A percentile compares a stretch with the other conserved stretches of the same genome.
Evolutionary conservation across 768 basidiomycete genomes (phyloP).

Genomic region (Mycena rosella): DNA sequence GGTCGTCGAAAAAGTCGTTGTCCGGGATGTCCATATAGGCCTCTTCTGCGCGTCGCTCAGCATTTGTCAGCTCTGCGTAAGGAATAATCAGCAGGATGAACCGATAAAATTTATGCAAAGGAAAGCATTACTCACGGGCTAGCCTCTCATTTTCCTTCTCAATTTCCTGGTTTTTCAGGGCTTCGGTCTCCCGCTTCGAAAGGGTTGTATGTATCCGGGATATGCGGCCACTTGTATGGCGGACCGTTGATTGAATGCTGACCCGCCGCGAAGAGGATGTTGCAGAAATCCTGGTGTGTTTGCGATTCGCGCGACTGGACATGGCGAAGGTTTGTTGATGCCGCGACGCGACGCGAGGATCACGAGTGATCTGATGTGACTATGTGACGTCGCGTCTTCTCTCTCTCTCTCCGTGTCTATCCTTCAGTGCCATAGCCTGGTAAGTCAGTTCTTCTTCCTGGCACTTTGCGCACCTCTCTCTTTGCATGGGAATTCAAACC

Average conservation of each 20-base stretch:
- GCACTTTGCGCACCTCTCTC: too few species aligned
- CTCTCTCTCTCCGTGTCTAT: too few species aligned
- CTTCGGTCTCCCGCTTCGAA: not conserved
- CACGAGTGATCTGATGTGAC: too few species aligned
- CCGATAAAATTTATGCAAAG: not conserved
- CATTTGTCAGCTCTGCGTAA: not conserved
- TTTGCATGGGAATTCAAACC: too few species aligned
- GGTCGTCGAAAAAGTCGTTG: not conserved
- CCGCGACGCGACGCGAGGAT: too few species aligned
- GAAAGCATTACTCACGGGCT: not conserved
- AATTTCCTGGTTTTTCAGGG: not conserved
- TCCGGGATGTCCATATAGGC: not conserved
- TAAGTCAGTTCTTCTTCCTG: too few species aligned
- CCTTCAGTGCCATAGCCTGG: too few species aligned
- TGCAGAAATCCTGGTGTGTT: not conserved
- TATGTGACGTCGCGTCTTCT: too few species aligned
- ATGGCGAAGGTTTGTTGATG: too few species aligned
- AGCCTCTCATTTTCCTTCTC: not conserved
- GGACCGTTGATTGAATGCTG: not conserved
- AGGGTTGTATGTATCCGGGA: not conserved
- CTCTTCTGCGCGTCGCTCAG: not conserved
- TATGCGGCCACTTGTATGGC: not conserved
- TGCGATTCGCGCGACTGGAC: not conserved
- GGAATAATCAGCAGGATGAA: not conserved
- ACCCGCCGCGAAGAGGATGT: not conserved